Base-by-base conservation (phyloP, 1,284 basidiomycete species). In the Apiotrichum gamsii region DNA sequence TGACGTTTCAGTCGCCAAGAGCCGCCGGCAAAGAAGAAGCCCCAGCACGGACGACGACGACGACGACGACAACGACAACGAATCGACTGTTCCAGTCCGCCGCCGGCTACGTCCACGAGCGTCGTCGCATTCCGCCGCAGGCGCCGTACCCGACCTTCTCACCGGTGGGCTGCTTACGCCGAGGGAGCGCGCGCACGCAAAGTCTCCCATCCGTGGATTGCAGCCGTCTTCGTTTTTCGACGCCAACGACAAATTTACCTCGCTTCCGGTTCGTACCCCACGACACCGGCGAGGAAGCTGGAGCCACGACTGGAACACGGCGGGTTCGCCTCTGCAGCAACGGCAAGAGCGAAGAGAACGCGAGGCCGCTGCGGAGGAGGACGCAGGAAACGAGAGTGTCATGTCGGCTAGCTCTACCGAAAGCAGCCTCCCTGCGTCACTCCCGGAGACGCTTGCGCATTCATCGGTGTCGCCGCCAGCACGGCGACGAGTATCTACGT, bases 191-290 rank as follows among this genome's bases (percentile, higher is more conserved):
- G 29, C 23, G 5, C 19, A n/a, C 8, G 49, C 43, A n/a, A 35
- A 25, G 16, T 36, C 39, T 1, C 43, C 48, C 5, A 37, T 40
- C 19, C 41, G 47, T 15, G 34, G 32, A 15, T 19, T 32, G 21
- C 15, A 29, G 11, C 8, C 43, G 3, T 38, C 43, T 1, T 28
- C 45, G 6, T 14, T n/a, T n/a, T n/a, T 46, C 3, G 43, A 44
- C 31, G 24, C 33, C 31, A 54, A 60, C 10, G 69, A 70, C 45
- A 48, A 54, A 19, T 70, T 68, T 54, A 70, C 69, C 5, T 51
- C 54, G 16, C 35, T 70, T 4, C 69, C 69, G 1, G 46, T 40
- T 13, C 58, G 65, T 4, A 61, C 61, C 11, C 6, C 56, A 13
- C 39, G 65, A 18, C 39, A 61, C 10, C 65, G 63, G 43, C 52